Evolutionary conservation across 495 filamentous ascomycete genomes (phyloP), one percentile per base, ranked within the genome.

Genomic region (Hypoxylon crocopeplum): DNA sequence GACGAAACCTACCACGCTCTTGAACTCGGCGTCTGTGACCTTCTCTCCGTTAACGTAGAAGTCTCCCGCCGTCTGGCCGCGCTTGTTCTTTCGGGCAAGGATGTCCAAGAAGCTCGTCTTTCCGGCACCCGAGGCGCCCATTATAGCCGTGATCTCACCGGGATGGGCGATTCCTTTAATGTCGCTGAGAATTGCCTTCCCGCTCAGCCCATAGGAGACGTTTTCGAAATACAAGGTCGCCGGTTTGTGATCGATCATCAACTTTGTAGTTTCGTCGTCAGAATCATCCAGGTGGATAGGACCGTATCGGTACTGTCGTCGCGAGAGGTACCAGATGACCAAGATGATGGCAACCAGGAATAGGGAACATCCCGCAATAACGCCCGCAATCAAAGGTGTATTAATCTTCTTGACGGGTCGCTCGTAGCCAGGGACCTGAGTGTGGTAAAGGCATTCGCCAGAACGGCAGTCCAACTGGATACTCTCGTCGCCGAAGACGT

Each of bases 81-180:
- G 85, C 75, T 99, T 99, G 73, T 98, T 99, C 81, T 99, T 99
- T 48, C 93, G 85, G 13, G 95, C 95, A 6, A 99, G 80, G 50
- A 99, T 95, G 73, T 99, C 95, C 24, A 99, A 77, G 74, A 98
- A 99, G 0, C 92, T 96, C 1, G 93, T 98, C 75, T 99, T 99
- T 47, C 94, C 94, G 19, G 94, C 94, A 7, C 94, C 94, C 3
- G 95, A 98, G 8, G 94, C 92, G 32, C 94, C 94, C 93, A 99
- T 98, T 69, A 99, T 97, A 17, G 94, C 94, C 66, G 94, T 90
- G 6, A 99, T 82, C 64, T 98, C 90, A 0, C 94, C 94, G 1
- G 93, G 89, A 61, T 89, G 86, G 10, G 93, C 92, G 25, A 89
- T 86, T 37, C 94, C 94, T 55, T 85, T 86, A 32, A 99, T 86